Conservation (phyloP, 148 eudicot species). For the Cornus kousa region DNA sequence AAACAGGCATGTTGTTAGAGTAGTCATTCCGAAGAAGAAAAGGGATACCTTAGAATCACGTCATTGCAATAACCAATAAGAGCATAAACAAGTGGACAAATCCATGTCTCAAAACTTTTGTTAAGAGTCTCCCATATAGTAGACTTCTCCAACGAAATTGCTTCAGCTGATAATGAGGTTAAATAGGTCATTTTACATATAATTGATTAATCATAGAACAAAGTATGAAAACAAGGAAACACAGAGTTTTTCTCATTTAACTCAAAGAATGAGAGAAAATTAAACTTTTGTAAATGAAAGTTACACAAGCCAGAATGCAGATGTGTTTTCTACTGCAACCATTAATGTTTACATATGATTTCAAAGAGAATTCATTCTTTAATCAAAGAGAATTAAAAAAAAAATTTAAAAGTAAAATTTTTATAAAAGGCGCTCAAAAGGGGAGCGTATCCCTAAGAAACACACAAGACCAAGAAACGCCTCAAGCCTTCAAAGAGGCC, state of each 20-base stretch:
- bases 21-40: slow-evolving; percentile 11
- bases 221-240: neutral
- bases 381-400: too few species aligned
- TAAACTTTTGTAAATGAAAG: neutral
- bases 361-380: too few species aligned
- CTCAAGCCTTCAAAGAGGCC: too few species aligned
- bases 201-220: neutral
- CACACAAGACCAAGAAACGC: too few species aligned
- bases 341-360: too few species aligned
- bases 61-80: slow-evolving; percentile 79
- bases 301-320: neutral
- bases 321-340: neutral
- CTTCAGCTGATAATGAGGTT: slow-evolving; percentile 55
- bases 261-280: neutral
- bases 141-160: slow-evolving; percentile 64
- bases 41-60: slow-evolving; percentile 61
- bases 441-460: too few species aligned
- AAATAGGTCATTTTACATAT: slow-evolving; percentile 9
- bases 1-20: slow-evolving; percentile 4
- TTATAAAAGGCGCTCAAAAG: too few species aligned
- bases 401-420: too few species aligned
- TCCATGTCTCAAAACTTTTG: slow-evolving; percentile 85
- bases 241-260: neutral
- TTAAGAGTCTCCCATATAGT: slow-evolving; percentile 63
- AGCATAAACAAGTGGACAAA: slow-evolving; percentile 84